Base-by-base conservation (phyloP, 345 rosid genomes). In the Acer yangbiense region DNA sequence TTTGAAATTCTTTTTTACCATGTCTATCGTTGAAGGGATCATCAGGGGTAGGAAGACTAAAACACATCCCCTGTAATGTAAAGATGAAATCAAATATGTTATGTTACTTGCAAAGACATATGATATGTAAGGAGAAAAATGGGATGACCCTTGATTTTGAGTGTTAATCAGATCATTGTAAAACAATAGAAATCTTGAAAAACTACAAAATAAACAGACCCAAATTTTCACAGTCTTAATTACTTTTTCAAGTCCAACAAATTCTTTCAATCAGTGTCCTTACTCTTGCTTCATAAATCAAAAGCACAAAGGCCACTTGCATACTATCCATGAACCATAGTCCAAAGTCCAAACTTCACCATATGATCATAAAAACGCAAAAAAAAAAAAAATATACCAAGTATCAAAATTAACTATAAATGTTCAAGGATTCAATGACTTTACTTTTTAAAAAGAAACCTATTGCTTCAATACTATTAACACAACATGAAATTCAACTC, bases 1-100 rank as follows among this genome's bases (percentile, higher is more conserved):
- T 72, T 18, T 58, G 61, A 1, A 73, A 57, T 3, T 80, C 86
- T 3, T 72, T 73, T 79, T 91, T 95, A 18, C 86, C 87, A 21
- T 75, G 76, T 35, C 76, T 83, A 10, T 96, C 98, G 80, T 92
- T 91, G 87, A 87, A 94, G 0, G 97, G 98, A 81, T 94, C 91
- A 57, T 92, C 91, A 9, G 41, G 88, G 48, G 90, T 82, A 20
- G 99, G 99, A 74, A 95, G 97, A 82, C 92, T 91, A 83, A 89
- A 96, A 77, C 98, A 96, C 99, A 96, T 94, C 21, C 98, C 97
- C 97, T 92, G 85, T 65, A 68, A 67, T 9, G 61, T 41, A 72
- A 80, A 2, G 14, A 60, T 61, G 48, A 41, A 48, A 9, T 39
- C 75, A 77, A n/a, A 67, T 39, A 12, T 63, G 23, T 71, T 74